Evolutionary conservation across 345 rosid species (phyloP), one percentile per base, ranked within the genome.

Genomic region (Citrus hindsii): DNA sequence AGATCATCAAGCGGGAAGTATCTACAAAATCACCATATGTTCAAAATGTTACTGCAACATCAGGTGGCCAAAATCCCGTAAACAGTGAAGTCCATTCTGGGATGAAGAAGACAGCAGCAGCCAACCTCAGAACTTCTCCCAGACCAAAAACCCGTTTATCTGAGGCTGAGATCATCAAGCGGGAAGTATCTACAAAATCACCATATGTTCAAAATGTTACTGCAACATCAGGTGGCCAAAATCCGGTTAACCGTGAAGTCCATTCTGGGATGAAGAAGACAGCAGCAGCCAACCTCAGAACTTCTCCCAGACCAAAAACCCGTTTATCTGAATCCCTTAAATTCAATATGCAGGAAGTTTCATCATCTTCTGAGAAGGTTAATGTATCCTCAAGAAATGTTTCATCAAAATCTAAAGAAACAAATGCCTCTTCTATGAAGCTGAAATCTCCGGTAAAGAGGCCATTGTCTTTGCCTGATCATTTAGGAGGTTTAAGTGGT

Each of bases 331-430:
- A 59, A 73, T 69, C 80, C 37, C 58, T 40, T 22, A 74, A 76
- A 79, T 13, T 48, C 67, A 35, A 56, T 67, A 80, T 25, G 82
- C 81, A 67, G 48, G 88, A 80, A 76, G 77, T 32, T 9, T 68
- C 84, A 35, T 58, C 76, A 32, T 78, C 85, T 48, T 83, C 87
- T 66, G 68, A 60, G 71, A 81, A 55, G 61, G 68, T 73, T 48
- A 64, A 61, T 73, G 80, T 67, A 73, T 78, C 85, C 69, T 35
- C 77, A 16, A 77, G 76, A 68, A 76, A 69, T 71, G 85, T 76
- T 73, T 71, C 83, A 37, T 71, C 83, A 46, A 75, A 82, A 79
- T 70, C 82, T 58, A 86, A 82, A 78, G 86, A 83, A 74, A 84
- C 69, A 28, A 82, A 78, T 80, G 67, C 77, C 79, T 35, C 79